A percentile compares a stretch with the other conserved stretches of the same genome.
These are phyloP conservation scores for Penicillium sp. DNA, from an alignment of 2,329 filamentous ascomycete genomes.

Conservation along the genomic window DNA sequence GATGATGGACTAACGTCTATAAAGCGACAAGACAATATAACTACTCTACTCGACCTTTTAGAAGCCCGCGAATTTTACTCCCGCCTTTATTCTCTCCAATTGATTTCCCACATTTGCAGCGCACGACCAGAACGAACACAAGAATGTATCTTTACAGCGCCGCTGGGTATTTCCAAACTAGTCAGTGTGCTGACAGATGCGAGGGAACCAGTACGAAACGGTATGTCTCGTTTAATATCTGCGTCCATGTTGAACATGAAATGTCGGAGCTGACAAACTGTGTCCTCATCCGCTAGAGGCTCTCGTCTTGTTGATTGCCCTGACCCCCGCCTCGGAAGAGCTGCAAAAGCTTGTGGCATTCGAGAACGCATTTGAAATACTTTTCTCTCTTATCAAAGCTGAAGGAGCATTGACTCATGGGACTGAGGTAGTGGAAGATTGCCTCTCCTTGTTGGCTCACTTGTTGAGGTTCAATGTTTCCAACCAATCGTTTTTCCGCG, in stretches of 20 bases:
- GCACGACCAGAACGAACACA: conserved; percentile 89
- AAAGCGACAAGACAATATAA: conserved; percentile 91
- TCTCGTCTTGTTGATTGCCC: conserved; percentile 78
- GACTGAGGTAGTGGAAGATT: conserved; percentile 86
- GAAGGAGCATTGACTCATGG: conserved; percentile 83
- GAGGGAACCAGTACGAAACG: conserved; percentile 81
- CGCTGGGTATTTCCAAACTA: conserved; percentile 80
- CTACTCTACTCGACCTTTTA: conserved; percentile 81
- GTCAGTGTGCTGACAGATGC: conserved; percentile 80
- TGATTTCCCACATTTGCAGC: conserved; percentile 79
- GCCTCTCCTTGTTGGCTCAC: conserved; percentile 84
- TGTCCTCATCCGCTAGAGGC: conserved; percentile 54
- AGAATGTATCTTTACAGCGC: conserved; percentile 87
- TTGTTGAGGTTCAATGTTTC: conserved; percentile 81
- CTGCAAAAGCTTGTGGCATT: conserved; percentile 95
- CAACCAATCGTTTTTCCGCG: conserved; percentile 91
- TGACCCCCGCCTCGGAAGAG: conserved; percentile 82
- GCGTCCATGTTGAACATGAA: neutral
- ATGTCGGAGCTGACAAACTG: conserved; percentile 1
- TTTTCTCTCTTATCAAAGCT: conserved; percentile 75
- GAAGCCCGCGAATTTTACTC: conserved; percentile 87
- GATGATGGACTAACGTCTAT: conserved; percentile 47
- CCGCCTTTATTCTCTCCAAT: conserved; percentile 83
- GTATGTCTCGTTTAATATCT: conserved; percentile 32
- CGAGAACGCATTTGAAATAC: conserved; percentile 84